Conservation (phyloP, 2,329 filamentous ascomycete genomes). For the Mollisiaceae sp. region DNA sequence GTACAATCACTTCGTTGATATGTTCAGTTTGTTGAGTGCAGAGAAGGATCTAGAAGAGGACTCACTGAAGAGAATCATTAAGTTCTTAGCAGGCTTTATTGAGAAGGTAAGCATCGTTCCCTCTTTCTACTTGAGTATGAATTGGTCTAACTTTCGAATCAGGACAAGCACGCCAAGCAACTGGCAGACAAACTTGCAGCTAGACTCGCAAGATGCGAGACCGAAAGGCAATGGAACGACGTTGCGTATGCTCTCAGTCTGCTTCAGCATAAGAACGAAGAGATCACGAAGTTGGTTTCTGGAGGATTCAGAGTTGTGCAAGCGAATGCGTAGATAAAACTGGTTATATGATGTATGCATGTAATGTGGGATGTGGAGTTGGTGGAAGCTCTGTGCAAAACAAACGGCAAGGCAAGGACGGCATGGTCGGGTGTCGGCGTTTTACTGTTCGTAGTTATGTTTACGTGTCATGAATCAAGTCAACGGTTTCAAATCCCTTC, state of each 20-base stretch:
- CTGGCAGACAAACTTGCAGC: conserved; percentile 91
- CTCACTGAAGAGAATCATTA: conserved; percentile 82
- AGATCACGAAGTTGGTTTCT: conserved; percentile 76
- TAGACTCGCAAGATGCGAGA: conserved; percentile 83
- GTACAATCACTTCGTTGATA: conserved; percentile 99
- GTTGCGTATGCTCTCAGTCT: conserved; percentile 90
- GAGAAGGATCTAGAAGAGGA: conserved; percentile 84
- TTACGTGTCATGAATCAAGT: conserved; percentile 14
- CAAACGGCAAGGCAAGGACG: not conserved
- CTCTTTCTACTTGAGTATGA: not conserved
- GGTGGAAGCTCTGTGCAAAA: conserved; percentile 1
- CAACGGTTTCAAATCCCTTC: not conserved
- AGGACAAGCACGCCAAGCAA: conserved; percentile 98
- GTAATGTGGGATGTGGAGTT: conserved; percentile 21
- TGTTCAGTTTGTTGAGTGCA: conserved; percentile 91
- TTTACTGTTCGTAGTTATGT: conserved; percentile 9
- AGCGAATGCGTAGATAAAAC: conserved; percentile 54
- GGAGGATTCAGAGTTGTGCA: conserved; percentile 79
- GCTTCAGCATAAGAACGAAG: conserved; percentile 91
- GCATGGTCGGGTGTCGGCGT: conserved; percentile 6
- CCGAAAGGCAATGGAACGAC: conserved; percentile 95
- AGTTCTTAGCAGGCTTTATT: conserved; percentile 93
- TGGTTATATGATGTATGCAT: conserved; percentile 23
- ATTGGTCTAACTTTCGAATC: conserved; percentile 33
- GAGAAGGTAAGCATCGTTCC: conserved; percentile 75